phyloP scores from a whole-genome alignment of 768 basidiomycete genomes.

The Crucibulum laeve region DNA sequence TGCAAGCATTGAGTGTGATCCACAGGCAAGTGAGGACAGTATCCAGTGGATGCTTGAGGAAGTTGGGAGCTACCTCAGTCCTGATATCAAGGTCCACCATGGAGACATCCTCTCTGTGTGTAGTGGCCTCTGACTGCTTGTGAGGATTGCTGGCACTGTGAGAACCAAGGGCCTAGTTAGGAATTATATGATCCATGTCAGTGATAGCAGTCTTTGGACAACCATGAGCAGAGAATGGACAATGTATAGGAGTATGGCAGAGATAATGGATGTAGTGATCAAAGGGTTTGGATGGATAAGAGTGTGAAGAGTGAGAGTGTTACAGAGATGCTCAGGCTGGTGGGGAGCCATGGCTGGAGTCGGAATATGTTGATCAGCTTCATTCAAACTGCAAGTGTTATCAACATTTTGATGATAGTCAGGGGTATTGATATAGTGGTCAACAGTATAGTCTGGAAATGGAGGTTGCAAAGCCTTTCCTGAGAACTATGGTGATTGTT shows the following conservation, averaged over 20 bases:
- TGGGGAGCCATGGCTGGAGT: slow-evolving; percentile 94
- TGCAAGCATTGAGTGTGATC: slow-evolving; percentile 65
- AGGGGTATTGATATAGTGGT: neutral
- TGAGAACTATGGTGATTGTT: slow-evolving; percentile 93
- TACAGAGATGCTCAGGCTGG: slow-evolving; percentile 75
- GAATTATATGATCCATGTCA: slow-evolving; percentile 89
- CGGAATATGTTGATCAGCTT: slow-evolving; percentile 96
- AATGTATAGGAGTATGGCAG: slow-evolving; percentile 93
- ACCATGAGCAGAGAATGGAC: slow-evolving; percentile 99
- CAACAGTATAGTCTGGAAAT: slow-evolving; percentile 81
- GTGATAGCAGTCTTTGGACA: slow-evolving; percentile 77
- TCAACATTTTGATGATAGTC: slow-evolving; percentile 1
- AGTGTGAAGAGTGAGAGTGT: slow-evolving; percentile 59
- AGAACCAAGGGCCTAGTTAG: slow-evolving; percentile 87
- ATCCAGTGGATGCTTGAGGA: slow-evolving; percentile 97
- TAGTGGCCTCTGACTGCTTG: slow-evolving; percentile 88
- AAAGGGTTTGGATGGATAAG: slow-evolving; percentile 65
- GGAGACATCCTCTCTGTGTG: slow-evolving; percentile 96
- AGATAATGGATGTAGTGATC: slow-evolving; percentile 85
- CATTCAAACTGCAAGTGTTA: slow-evolving; percentile 69
- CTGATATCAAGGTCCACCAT: slow-evolving; percentile 90
- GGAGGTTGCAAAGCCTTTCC: slow-evolving; percentile 88
- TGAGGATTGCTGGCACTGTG: slow-evolving; percentile 63
- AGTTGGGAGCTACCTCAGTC: slow-evolving; percentile 81
- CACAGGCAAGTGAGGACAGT: slow-evolving; percentile 86